Evolutionary conservation across 495 filamentous ascomycete genomes (phyloP).

Genomic region (Xylaria acuta): DNA sequence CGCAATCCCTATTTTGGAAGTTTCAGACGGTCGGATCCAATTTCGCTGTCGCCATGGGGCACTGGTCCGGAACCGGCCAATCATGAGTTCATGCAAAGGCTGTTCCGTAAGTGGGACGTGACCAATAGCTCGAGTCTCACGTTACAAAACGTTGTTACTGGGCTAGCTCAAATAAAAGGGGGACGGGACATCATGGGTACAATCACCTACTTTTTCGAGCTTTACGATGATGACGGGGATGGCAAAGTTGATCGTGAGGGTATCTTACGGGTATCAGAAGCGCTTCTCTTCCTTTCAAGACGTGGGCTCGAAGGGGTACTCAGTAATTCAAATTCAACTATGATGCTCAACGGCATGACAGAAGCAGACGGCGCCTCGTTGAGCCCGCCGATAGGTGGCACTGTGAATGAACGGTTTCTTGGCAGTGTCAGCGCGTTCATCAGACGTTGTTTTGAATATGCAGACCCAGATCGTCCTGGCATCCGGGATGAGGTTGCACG

Average conservation of each 20-base stretch:
- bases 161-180: slow-evolving; percentile 88
- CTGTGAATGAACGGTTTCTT: slow-evolving; percentile 78
- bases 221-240: slow-evolving; percentile 92
- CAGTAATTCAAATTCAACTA: slow-evolving; percentile 54
- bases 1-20: slow-evolving; percentile 61
- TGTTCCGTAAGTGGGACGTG: slow-evolving; percentile 88
- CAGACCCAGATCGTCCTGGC: slow-evolving; percentile 83
- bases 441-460: slow-evolving; percentile 95
- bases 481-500: slow-evolving; percentile 49
- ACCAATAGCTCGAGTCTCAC: slow-evolving; percentile 76
- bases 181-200: slow-evolving; percentile 94
- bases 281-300: slow-evolving; percentile 88
- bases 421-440: slow-evolving; percentile 95
- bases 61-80: slow-evolving; percentile 82
- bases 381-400: slow-evolving; percentile 48
- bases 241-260: slow-evolving; percentile 96
- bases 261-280: slow-evolving; percentile 93
- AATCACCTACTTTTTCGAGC: slow-evolving; percentile 96
- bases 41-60: slow-evolving; percentile 73
- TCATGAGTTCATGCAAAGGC: slow-evolving; percentile 90
- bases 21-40: slow-evolving; percentile 41
- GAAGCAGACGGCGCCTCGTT: slow-evolving; percentile 35
- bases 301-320: slow-evolving; percentile 79
- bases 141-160: slow-evolving; percentile 88
- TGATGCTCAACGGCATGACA: slow-evolving; percentile 44